Evolutionary conservation across 495 filamentous ascomycete genomes (phyloP), one percentile per base, ranked within the genome.

Genomic region (Aspergillus affinis): DNA sequence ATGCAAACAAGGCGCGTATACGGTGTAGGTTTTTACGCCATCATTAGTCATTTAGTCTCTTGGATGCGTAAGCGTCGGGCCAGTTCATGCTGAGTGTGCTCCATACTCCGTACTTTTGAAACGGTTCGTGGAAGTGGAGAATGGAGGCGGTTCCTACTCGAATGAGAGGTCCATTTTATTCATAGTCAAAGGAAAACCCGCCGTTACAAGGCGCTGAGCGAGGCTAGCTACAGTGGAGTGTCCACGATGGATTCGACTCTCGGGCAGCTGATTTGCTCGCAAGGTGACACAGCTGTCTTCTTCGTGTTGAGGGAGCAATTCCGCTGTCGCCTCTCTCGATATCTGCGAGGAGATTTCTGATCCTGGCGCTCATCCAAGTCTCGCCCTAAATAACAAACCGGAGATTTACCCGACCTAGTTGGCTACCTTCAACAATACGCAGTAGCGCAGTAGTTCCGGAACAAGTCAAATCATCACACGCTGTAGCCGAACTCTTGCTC

Each of bases 21-120:
- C 6, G 4, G 29, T 32, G 13, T 41, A 41, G 15, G 5, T 41
- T 41, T 4, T 17, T 41, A 41, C 36, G 36, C 36, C 36, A 41
- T 41, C 6, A 41, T 15, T 41, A 15, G 9, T 41, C 15, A 41
- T 4, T 5, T 41, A 15, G 36, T 41, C 36, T 17, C 36, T 15
- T 41, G 36, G 36, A 41, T 41, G 36, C 36, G 36, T 41, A 41
- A 41, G 36, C 13, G 36, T 13, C 36, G 36, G 12, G 36, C 13
- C 36, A 41, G 36, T 41, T 41, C 36, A 17, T 41, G 36, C 36
- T 41, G 36, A 41, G 36, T 4, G 6, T 4, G 36, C 36, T 41
- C 21, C n/a, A 36, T 41, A 15, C 36, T 21, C 49, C 19, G 49
- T 53, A 53, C 51, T 53, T 53, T 36, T 53, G 51, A 53, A 13